A percentile compares a stretch with the other conserved stretches of the same genome.
phyloP scores from a whole-genome alignment of 345 rosid genomes.

The Stellera chamaejasme region DNA sequence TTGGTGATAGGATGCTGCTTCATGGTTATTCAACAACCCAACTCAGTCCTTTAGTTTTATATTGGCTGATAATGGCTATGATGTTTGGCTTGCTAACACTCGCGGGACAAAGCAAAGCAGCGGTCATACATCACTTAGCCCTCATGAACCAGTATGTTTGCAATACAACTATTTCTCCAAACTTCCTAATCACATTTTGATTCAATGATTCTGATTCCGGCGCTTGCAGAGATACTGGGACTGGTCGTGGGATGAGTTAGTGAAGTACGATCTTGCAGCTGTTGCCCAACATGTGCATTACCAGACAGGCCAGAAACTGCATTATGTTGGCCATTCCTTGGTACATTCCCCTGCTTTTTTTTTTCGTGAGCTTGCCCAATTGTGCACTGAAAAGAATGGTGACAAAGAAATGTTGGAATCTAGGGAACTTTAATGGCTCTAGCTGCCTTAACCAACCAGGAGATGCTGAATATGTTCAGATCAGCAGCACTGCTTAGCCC shows the following conservation, averaged over 20 bases:
- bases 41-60: not conserved
- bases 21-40: conserved; percentile 32
- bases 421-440: conserved; percentile 24
- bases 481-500: conserved; percentile 38
- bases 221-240: conserved; percentile 30
- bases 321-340: conserved; percentile 40
- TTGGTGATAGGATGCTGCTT: conserved; percentile 25
- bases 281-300: conserved; percentile 22
- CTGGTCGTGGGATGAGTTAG: conserved; percentile 48
- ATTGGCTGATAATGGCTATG: conserved; percentile 36
- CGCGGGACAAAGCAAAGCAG: conserved; percentile 38
- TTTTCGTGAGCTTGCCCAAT: conserved; percentile 8
- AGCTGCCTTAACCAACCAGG: conserved; percentile 27
- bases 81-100: conserved; percentile 35
- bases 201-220: too few species aligned
- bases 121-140: conserved; percentile 20
- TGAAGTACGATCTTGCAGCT: conserved; percentile 40
- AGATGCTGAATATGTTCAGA: conserved; percentile 24
- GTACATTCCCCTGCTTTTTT: conserved; percentile 24
- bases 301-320: conserved; percentile 31
- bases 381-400: too few species aligned
- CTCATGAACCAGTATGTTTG: conserved; percentile 14
- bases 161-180: too few species aligned
- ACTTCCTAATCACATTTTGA: too few species aligned
- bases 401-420: not conserved